Percentiles rank a stretch among this genome's conserved stretches.
phyloP scores from a whole-genome alignment of 345 rosid species.

The Chamaenerion angustifolium region DNA sequence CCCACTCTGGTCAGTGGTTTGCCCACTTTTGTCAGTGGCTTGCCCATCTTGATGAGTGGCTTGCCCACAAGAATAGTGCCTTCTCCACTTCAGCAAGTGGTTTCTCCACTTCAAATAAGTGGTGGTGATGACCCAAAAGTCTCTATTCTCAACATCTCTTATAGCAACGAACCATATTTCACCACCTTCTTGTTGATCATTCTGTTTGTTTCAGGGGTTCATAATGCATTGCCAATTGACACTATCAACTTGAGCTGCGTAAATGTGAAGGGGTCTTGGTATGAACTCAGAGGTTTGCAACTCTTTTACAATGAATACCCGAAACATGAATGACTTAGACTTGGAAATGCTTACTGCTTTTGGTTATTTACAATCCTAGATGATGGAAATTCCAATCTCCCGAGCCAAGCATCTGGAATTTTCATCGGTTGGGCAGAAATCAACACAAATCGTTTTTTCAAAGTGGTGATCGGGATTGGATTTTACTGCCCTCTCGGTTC shows the following conservation, averaged over 20 bases:
- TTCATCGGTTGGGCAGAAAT: slow-evolving; percentile 26
- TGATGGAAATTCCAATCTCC: slow-evolving; percentile 11
- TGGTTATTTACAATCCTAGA: not conserved
- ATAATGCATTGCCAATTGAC: slow-evolving; percentile 20
- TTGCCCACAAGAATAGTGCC: no score
- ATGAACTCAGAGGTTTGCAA: slow-evolving; percentile 14
- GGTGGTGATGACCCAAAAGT: no score
- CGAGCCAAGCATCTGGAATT: slow-evolving; percentile 21
- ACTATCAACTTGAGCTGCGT: slow-evolving; percentile 13
- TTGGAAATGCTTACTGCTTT: no score
- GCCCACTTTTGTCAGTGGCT: no score
- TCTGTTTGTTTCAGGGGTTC: slow-evolving; percentile 14
- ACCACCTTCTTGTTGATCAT: not conserved
- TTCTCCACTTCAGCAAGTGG: no score
- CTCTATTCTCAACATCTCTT: no score
- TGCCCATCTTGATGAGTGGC: no score
- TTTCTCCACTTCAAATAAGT: no score
- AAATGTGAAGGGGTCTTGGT: slow-evolving; percentile 10
- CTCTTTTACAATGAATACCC: no score
- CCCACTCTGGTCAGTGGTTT: no score
- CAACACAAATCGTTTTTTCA: slow-evolving; percentile 6
- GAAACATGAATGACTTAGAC: no score
- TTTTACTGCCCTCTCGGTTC: slow-evolving; percentile 1
- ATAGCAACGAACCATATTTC: not conserved
- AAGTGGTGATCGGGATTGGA: slow-evolving; percentile 18